Evolutionary conservation across 176 grass and related monocot species (phyloP).

Genomic region (Echinochloa phyllopogon): DNA sequence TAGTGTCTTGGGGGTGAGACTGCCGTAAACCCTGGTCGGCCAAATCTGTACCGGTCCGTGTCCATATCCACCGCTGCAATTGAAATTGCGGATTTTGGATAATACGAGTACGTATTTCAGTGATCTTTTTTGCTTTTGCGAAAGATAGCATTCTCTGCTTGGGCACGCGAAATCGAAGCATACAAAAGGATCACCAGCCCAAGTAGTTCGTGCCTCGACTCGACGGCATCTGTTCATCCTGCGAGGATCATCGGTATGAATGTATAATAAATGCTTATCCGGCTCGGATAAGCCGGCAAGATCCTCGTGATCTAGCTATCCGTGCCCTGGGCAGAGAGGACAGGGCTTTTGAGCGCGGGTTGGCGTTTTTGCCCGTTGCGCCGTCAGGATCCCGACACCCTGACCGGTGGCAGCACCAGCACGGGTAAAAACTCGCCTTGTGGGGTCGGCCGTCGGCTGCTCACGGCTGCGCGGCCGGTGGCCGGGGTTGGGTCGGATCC

Average conservation of each 20-base stretch:
- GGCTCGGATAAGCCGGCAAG: background rate
- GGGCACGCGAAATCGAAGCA: background rate
- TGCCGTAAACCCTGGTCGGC: background rate
- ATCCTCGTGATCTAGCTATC: conserved; percentile 8
- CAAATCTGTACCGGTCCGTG: background rate
- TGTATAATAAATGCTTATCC: conserved; percentile 9
- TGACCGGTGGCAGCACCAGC: conserved; percentile 19
- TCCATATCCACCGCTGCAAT: background rate
- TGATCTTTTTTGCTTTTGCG: no score
- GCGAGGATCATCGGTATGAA: background rate
- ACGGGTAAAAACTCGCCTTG: background rate
- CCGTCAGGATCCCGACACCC: background rate
- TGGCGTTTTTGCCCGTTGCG: background rate
- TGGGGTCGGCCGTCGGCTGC: background rate
- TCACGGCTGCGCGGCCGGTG: no score
- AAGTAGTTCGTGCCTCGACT: no score
- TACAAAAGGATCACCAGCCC: no score
- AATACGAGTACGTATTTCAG: background rate
- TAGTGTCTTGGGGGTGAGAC: no score
- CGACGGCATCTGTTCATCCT: background rate
- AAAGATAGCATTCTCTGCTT: background rate
- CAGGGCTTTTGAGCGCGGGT: background rate
- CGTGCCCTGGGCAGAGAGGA: background rate
- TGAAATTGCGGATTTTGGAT: background rate
- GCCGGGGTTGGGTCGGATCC: background rate